Percentiles rank a stretch among this genome's conserved stretches.
phyloP scores from a whole-genome alignment of 192 early-diverging fungal species.

The Linnemannia exigua region DNA sequence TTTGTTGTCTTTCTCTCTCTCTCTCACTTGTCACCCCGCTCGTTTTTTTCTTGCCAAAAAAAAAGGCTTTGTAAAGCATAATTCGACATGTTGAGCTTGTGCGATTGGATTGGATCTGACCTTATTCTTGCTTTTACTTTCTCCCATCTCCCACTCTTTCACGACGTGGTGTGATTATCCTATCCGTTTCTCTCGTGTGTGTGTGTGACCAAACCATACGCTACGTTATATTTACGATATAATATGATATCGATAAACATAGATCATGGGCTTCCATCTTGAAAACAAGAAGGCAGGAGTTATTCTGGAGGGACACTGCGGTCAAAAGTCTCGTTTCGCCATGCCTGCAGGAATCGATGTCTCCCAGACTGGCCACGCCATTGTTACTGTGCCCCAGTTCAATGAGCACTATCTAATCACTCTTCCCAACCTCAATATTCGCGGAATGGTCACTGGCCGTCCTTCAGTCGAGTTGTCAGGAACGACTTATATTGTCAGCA shows the following conservation, averaged over 20 bases:
- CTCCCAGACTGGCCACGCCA: slow-evolving; percentile 79
- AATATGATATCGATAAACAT: background rate
- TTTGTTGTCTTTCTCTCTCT: slow-evolving; percentile 75
- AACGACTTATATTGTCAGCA: slow-evolving; percentile 45
- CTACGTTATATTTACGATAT: too few species aligned
- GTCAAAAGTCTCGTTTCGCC: slow-evolving; percentile 82
- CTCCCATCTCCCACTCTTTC: background rate
- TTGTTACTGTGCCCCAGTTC: slow-evolving; percentile 71
- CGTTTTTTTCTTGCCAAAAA: slow-evolving; percentile 30
- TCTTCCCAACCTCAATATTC: slow-evolving; percentile 80
- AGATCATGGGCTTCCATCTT: slow-evolving; percentile 57
- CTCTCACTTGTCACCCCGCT: slow-evolving; percentile 62
- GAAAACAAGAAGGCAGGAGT: slow-evolving; percentile 56
- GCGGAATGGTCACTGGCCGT: slow-evolving; percentile 74
- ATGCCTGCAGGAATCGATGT: slow-evolving; percentile 80
- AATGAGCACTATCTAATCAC: slow-evolving; percentile 81
- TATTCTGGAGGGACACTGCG: slow-evolving; percentile 56
- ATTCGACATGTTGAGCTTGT: background rate
- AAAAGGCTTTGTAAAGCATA: background rate
- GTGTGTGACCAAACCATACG: background rate
- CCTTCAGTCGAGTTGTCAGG: slow-evolving; percentile 60
- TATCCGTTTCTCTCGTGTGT: background rate
- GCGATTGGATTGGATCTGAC: slow-evolving; percentile 3
- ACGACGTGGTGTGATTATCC: background rate
- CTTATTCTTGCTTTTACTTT: slow-evolving; percentile 8